Evolutionary conservation across 768 basidiomycete species (phyloP).

Genomic region (Calocybe cyanea): DNA sequence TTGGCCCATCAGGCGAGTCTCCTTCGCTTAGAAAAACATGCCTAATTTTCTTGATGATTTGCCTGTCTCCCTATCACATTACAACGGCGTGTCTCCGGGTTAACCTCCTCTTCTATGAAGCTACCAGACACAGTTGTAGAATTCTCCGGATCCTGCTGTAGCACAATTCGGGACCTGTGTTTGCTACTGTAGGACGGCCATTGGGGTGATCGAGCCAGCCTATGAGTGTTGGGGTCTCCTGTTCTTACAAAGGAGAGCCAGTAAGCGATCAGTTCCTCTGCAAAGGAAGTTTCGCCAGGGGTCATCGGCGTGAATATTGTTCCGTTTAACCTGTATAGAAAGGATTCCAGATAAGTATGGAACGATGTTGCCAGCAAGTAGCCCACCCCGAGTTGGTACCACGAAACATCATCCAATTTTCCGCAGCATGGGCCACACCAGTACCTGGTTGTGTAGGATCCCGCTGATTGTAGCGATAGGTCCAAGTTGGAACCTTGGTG

Average conservation of each 20-base stretch:
- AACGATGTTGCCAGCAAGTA: constrained; percentile 7
- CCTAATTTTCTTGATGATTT: constrained; percentile 10
- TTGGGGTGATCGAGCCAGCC: constrained; percentile 44
- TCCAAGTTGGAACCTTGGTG: constrained; percentile 36
- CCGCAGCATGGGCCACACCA: constrained; percentile 48
- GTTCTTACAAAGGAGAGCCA: constrained; percentile 64
- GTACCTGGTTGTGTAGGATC: constrained; percentile 36
- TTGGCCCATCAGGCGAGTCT: too few species aligned
- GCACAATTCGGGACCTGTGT: constrained; percentile 37
- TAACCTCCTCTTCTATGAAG: constrained; percentile 35
- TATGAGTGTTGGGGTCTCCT: constrained; percentile 52
- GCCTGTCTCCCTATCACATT: constrained; percentile 14
- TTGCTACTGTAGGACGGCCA: constrained; percentile 39
- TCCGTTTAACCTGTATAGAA: constrained; percentile 13
- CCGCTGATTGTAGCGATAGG: constrained; percentile 58
- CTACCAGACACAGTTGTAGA: constrained; percentile 34
- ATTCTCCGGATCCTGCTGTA: constrained; percentile 27
- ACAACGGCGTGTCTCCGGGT: constrained; percentile 34
- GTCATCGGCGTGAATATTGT: constrained; percentile 24
- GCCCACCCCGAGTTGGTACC: constrained; percentile 57
- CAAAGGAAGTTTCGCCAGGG: constrained; percentile 45
- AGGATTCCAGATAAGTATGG: background rate
- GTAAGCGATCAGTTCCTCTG: constrained; percentile 58
- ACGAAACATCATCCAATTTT: constrained; percentile 68
- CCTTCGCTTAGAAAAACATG: background rate